Evolutionary conservation across 345 rosid species (phyloP), one percentile per base, ranked within the genome.

Genomic region (Barbarea vulgaris): DNA sequence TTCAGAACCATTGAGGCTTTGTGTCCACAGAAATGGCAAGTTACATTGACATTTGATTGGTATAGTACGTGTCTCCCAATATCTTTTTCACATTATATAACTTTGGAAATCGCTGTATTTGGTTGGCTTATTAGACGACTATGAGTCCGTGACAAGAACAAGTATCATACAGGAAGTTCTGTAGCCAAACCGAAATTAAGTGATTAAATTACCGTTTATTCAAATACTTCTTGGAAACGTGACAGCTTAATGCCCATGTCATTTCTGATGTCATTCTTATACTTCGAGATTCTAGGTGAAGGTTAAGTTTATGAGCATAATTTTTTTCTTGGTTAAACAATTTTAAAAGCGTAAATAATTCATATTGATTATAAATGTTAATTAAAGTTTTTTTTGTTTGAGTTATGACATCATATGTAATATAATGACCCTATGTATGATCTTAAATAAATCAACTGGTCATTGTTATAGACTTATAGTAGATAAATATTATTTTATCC

Each of bases 81-180:
- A 58, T 75, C 61, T 14, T 17, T 28, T 67, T 59, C 74, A 28
- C 79, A 59, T 15, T n/a, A n/a, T 15, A 14, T 0, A 57, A 48
- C 12, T 8, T 59, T 67, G 68, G 39, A 59, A 67, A 3, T 75
- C 25, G 46, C 17, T 59, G 68, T 69, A 60, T 51, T 75, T 68
- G 56, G 63, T 61, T 62, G 67, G 52, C 75, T 41, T 76, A 76
- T 76, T 76, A 76, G 74, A 76, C 75, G 75, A 76, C 74, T 61
- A 9, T 8, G 57, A 30, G 28, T 48, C 67, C 24, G 13, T 67
- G 61, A 58, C 7, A 14, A 22, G 9, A 39, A 68, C 18, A 19
- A 22, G 31, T 19, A 58, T 67, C 28, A 67, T 48, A 14, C 36
- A 67, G 14, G 54, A 18, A 67, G 9, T 47, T 17, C 13, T 66